Evolutionary conservation across 2,329 filamentous ascomycete species (phyloP), one percentile per base, ranked within the genome.

Genomic region (Fusarium sublunatum): DNA sequence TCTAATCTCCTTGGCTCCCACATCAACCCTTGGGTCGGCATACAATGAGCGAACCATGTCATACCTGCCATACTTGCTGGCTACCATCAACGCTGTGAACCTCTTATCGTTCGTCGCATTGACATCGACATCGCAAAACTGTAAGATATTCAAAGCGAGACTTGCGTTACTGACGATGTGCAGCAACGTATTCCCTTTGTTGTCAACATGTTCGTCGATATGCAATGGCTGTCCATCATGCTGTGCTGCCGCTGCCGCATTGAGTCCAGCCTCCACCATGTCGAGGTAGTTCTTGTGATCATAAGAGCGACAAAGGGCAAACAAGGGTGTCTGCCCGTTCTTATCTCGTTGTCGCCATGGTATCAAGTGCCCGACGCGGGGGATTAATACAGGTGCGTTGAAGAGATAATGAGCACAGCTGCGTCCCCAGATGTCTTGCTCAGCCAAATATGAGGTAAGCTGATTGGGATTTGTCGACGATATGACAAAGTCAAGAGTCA

Each of bases 361-460:
- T 49, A 99, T 81, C 65, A 94, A 78, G 58, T 85, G 83, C 3
- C 93, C 93, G 58, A 98, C 89, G 51, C 85, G 84, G 40, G 82
- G 79, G 66, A 99, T 95, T 19, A 99, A 81, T 49, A 86, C 83
- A 3, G 95, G 95, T 8, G 92, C 89, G 72, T 97, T 91, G 78
- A 99, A 99, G 13, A 99, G 83, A 75, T 99, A 99, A 76, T 99
- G 95, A n/a, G 90, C 95, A 48, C 92, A 86, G 61, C 93, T 96
- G 68, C 95, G 88, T 22, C 94, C 95, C 80, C 93, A 90, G 34
- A 85, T 87, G 72, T 99, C 95, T 70, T 94, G 90, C 59, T 85
- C 82, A 5, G 86, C 82, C 43, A 98, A 78, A 72, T 99, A 98
- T 7, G 81, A 78, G 39, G 79, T 75, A 28, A 96, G 76, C 44